Percentiles rank a stretch among this genome's conserved stretches.
Evolutionary conservation across 2,329 filamentous ascomycete species (phyloP).

Genomic region (Graphilbum fragrans): DNA sequence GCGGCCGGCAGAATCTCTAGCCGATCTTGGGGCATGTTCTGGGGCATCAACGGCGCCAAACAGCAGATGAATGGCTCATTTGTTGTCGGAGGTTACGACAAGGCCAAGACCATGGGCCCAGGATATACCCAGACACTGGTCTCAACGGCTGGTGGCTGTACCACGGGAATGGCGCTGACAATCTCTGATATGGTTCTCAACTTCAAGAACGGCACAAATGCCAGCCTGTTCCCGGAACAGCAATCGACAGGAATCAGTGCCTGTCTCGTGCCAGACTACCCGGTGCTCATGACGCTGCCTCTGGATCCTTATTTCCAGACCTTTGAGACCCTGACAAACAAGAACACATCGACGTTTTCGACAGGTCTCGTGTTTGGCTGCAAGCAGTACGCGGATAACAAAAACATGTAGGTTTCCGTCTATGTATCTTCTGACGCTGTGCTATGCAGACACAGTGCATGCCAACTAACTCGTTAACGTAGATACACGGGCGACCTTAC

Average conservation of each 20-base stretch:
- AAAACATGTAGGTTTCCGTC: not conserved
- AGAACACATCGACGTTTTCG: slow-evolving; percentile 4
- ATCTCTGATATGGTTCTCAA: slow-evolving; percentile 18
- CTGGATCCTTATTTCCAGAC: slow-evolving; percentile 11
- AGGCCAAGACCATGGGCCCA: slow-evolving; percentile 12
- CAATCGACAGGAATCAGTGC: slow-evolving; percentile 6
- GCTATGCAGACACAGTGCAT: not conserved
- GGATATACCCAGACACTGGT: slow-evolving; percentile 13
- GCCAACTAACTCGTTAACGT: not conserved
- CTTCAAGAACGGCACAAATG: slow-evolving; percentile 19
- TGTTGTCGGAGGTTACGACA: slow-evolving; percentile 18
- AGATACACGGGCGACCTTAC: slow-evolving; percentile 10
- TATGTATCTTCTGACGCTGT: not conserved
- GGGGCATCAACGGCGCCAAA: slow-evolving; percentile 14
- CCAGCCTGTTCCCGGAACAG: slow-evolving; percentile 13
- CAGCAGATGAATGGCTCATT: slow-evolving; percentile 15
- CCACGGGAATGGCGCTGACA: slow-evolving; percentile 16
- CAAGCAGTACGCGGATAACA: not conserved
- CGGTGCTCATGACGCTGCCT: slow-evolving; percentile 11
- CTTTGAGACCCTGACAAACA: slow-evolving; percentile 4
- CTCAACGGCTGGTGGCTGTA: slow-evolving; percentile 8
- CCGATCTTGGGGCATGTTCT: slow-evolving; percentile 19
- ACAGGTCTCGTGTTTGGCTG: slow-evolving; percentile 1
- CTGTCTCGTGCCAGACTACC: slow-evolving; percentile 12
- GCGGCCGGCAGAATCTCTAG: slow-evolving; percentile 15